phyloP scores from a whole-genome alignment of 345 rosid species.

The Triadica sebifera region DNA sequence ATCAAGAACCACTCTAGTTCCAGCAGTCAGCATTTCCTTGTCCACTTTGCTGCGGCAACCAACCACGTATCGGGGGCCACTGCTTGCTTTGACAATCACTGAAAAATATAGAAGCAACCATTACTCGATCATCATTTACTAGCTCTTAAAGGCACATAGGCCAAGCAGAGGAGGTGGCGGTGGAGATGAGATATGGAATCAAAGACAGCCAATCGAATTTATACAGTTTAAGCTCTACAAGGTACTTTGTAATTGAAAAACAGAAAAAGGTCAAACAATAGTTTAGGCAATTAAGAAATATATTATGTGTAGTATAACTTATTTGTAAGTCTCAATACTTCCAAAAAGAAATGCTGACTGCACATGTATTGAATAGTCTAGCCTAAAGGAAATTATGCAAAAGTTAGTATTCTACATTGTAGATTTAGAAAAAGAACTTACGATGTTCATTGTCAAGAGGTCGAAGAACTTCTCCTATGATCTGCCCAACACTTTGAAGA shows the following conservation, averaged over 20 bases:
- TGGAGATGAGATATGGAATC: too few relatives aligned
- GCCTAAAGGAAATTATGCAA: background rate
- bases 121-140: background rate
- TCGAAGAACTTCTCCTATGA: conserved; percentile 95
- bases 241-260: background rate
- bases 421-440: conserved; percentile 30
- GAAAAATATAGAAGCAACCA: conserved; percentile 14
- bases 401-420: background rate
- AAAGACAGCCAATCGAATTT: background rate
- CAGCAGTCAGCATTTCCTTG: conserved; percentile 81
- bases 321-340: background rate
- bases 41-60: conserved; percentile 98
- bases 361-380: background rate
- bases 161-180: background rate
- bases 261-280: background rate
- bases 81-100: conserved; percentile 98
- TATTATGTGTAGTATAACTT: background rate
- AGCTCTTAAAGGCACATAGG: background rate
- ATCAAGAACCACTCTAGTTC: conserved; percentile 91
- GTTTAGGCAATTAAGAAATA: background rate
- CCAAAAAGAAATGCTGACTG: background rate
- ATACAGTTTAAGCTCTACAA: background rate
- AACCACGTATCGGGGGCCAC: conserved; percentile 94
- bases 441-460: conserved; percentile 94
- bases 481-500: conserved; percentile 99